Percentiles rank a stretch among this genome's conserved stretches.
Evolutionary conservation across 768 basidiomycete genomes (phyloP).

Genomic region (Tulasnella sp.): DNA sequence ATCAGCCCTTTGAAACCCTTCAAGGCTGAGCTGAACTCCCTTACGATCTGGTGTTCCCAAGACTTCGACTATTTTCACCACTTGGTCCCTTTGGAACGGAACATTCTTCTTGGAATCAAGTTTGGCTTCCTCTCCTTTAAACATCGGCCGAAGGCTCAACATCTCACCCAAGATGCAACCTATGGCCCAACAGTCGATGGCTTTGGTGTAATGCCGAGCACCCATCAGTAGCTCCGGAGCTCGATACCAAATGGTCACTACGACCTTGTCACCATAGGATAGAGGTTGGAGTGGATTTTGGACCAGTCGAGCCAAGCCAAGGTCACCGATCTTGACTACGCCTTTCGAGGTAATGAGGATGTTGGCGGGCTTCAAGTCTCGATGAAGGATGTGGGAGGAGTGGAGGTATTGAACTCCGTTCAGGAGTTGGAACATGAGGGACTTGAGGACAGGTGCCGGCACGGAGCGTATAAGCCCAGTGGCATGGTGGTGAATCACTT

Average conservation of each 20-base stretch:
- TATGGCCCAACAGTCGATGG: slow-evolving; percentile 96
- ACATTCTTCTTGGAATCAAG: slow-evolving; percentile 96
- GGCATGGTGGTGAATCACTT: slow-evolving; percentile 98
- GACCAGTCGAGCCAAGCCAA: slow-evolving; percentile 90
- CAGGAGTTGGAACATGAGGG: slow-evolving; percentile 89
- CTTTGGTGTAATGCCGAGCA: slow-evolving; percentile 96
- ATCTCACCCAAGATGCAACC: slow-evolving; percentile 98
- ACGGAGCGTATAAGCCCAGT: slow-evolving; percentile 77
- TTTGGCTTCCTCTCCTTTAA: slow-evolving; percentile 99
- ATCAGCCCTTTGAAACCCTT: background rate
- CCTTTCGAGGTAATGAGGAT: slow-evolving; percentile 91
- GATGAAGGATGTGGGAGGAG: slow-evolving; percentile 91
- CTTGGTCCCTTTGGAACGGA: slow-evolving; percentile 94
- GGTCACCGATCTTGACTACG: slow-evolving; percentile 96
- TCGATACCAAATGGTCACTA: slow-evolving; percentile 99
- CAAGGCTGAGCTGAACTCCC: slow-evolving; percentile 39
- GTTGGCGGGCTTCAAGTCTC: slow-evolving; percentile 98
- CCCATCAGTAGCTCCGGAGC: slow-evolving; percentile 95
- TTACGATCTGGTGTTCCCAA: slow-evolving; percentile 84
- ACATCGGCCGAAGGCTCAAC: slow-evolving; percentile 90
- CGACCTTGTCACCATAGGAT: slow-evolving; percentile 95
- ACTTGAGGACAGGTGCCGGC: slow-evolving; percentile 72
- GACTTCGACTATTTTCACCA: slow-evolving; percentile 95
- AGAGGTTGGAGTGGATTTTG: slow-evolving; percentile 90
- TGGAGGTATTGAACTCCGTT: slow-evolving; percentile 96